Conservation (phyloP, 1,284 basidiomycete species). For the Grifola frondosa region DNA sequence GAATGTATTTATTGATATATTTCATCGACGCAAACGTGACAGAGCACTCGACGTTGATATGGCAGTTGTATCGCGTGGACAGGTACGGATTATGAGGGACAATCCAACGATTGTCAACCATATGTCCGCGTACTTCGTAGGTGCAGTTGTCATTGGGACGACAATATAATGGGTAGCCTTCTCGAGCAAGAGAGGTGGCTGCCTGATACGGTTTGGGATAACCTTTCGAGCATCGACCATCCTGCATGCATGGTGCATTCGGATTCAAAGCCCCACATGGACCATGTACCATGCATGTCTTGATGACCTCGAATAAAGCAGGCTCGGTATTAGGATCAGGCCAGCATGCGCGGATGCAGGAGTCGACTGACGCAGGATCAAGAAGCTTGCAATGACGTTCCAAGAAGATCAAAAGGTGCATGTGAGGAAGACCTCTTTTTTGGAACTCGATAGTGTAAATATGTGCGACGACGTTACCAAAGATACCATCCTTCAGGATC, state of each 20-base stretch:
- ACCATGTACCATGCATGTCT: slow-evolving; percentile 45
- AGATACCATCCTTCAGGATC: slow-evolving; percentile 33
- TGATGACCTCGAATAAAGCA: slow-evolving; percentile 32
- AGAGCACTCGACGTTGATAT: slow-evolving; percentile 47
- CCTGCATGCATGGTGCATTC: slow-evolving; percentile 38
- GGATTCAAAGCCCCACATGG: slow-evolving; percentile 38
- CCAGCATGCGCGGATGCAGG: slow-evolving; percentile 37
- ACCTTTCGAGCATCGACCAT: slow-evolving; percentile 39
- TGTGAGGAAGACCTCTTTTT: slow-evolving; percentile 47
- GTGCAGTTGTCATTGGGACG: slow-evolving; percentile 34
- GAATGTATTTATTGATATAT: slow-evolving; percentile 47
- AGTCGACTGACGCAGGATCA: slow-evolving; percentile 37
- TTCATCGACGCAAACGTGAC: slow-evolving; percentile 35
- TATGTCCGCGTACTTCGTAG: slow-evolving; percentile 21
- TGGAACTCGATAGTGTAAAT: slow-evolving; percentile 49
- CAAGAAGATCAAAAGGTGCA: slow-evolving; percentile 45
- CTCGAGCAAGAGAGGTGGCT: slow-evolving; percentile 33
- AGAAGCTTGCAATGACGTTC: slow-evolving; percentile 27
- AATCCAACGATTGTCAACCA: slow-evolving; percentile 35
- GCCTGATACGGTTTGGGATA: slow-evolving; percentile 40
- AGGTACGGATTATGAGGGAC: slow-evolving; percentile 40
- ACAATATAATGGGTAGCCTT: slow-evolving; percentile 40
- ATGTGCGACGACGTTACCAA: slow-evolving; percentile 32
- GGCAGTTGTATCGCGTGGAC: slow-evolving; percentile 36
- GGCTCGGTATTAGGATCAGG: slow-evolving; percentile 41